Base-by-base conservation (phyloP, 176 grass and related monocot genomes). In the Juncus effusus region DNA sequence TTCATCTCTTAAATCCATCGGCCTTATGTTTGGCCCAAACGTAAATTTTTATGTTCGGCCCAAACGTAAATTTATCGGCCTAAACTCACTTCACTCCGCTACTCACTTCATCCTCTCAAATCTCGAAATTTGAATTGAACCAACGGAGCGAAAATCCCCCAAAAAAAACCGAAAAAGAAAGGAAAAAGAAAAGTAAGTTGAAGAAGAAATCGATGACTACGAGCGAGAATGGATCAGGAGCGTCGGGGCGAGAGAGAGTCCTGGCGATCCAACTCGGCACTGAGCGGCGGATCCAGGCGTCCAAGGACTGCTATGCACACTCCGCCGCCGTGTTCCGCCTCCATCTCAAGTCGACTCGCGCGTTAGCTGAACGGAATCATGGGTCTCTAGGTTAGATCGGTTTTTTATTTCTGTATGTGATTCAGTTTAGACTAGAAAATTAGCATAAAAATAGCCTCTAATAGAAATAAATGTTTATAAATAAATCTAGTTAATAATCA, bases 281-380 rank as follows among this genome's bases (percentile, higher is more conserved):
- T 67, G 16, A 68, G 44, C 69, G 62, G 37, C 80, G 70, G 49
- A 74, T 87, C 69, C n/a, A 40, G 14, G 7, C 40, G 3, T 60
- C 40, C 47, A 56, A 73, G 12, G 65, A 90, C 0, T 63, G 79
- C 13, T 68, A 55, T 57, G 40, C 39, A 41, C 38, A 42, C n/a
- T 67, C 78, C 14, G 41, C 81, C 28, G 59, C 72, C 56, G 75
- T 81, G 50, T 87, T 96, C 79, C 59, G 56, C 66, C 76, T 55
- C 10, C 80, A 73, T 49, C 38, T 96, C 68, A 69, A 62, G 81
- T 83, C 82, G 3, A 77, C 86, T 58, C 84, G 84, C 76, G 77
- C 77, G 61, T 56, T 83, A 55, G 76, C 91, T 10, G 16, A 67
- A 5, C 13, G 66, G 53, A 78, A 60, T 62, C 70, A 85, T 64